Conservation (phyloP, 1,284 basidiomycete species). For the Apiotrichum veenhuisii region DNA sequence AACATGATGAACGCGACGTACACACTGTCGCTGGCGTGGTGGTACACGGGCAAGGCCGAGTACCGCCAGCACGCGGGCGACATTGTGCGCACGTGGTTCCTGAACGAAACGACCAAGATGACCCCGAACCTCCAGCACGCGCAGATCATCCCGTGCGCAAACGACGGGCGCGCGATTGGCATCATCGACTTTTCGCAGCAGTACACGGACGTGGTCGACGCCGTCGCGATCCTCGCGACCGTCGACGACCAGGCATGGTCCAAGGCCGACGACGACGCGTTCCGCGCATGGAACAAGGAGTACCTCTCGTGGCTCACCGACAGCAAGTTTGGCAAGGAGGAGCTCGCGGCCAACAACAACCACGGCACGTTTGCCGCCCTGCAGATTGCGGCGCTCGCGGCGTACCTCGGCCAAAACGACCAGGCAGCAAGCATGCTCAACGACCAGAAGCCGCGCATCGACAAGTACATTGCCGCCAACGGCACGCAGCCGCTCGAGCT, state of each 20-base stretch:
- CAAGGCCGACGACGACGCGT: slow-evolving; percentile 1
- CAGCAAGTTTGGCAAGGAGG: slow-evolving; percentile 8
- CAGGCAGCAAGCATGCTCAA: neutral
- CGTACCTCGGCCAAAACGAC: slow-evolving; percentile 5
- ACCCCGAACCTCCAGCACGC: slow-evolving; percentile 12
- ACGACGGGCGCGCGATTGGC: slow-evolving; percentile 8
- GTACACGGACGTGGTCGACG: slow-evolving; percentile 12
- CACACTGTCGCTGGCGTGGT: slow-evolving; percentile 12
- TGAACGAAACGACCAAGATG: slow-evolving; percentile 3
- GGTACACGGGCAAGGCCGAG: slow-evolving; percentile 11
- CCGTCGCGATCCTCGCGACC: slow-evolving; percentile 5
- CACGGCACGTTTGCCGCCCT: slow-evolving; percentile 13
- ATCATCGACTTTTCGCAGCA: slow-evolving; percentile 19
- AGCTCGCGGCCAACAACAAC: slow-evolving; percentile 14
- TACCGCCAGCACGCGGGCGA: slow-evolving; percentile 5
- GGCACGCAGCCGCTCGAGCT: slow-evolving; percentile 12
- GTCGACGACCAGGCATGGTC: slow-evolving; percentile 2
- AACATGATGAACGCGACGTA: slow-evolving; percentile 13
- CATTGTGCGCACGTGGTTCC: slow-evolving; percentile 9
- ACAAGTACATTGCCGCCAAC: neutral
- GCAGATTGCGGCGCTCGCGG: slow-evolving; percentile 10
- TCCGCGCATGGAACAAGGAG: slow-evolving; percentile 10
- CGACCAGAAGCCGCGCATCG: slow-evolving; percentile 1
- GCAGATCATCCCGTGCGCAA: slow-evolving; percentile 11
- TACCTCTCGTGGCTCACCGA: slow-evolving; percentile 12